Base-by-base conservation (phyloP, 495 filamentous ascomycete species). In the Darksidea phi region DNA sequence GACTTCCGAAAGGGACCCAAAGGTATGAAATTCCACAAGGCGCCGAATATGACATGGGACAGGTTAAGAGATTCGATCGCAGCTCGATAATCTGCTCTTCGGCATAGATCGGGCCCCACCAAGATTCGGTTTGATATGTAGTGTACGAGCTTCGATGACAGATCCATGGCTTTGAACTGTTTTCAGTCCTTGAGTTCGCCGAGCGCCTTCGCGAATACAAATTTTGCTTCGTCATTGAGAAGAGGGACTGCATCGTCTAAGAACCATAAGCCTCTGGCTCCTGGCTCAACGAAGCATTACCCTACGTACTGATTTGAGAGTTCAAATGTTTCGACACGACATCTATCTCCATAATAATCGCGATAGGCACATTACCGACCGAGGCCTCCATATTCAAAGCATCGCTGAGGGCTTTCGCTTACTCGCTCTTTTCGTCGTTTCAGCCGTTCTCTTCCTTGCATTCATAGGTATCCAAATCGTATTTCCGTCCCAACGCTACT, bases 401-500 rank as follows among this genome's bases (percentile, higher is more conserved):
- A 37, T 57, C 54, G 45, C 54, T 48, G 42, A 57, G 54, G 1
- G 42, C 42, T 38, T 48, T 48, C 21, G 54, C 54, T n/a, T n/a
- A n/a, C n/a, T n/a, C n/a, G n/a, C n/a, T n/a, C n/a, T n/a, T n/a
- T n/a, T n/a, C n/a, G n/a, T n/a, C n/a, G n/a, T n/a, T n/a, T n/a
- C n/a, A n/a, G n/a, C 48, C 17, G 54, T 57, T 57, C 21, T 48
- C 17, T 1, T 41, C 25, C 7, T 48, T 8, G 1, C 42, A 42
- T 24, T 57, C 54, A 1, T 17, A 1, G 3, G 42, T 57, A 34
- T 42, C 42, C 28, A 57, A 20, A 21, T 57, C 54, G n/a, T 42
- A n/a, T 36, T 54, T 12, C 37, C 23, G 15, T 41, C 28, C 42
- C 91, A 17, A 86, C 96, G 71, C 70, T 85, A 53, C 76, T 80